Evolutionary conservation across 371 early-diverging fungal species (phyloP).

Genomic region (Haplosporangium sp.): DNA sequence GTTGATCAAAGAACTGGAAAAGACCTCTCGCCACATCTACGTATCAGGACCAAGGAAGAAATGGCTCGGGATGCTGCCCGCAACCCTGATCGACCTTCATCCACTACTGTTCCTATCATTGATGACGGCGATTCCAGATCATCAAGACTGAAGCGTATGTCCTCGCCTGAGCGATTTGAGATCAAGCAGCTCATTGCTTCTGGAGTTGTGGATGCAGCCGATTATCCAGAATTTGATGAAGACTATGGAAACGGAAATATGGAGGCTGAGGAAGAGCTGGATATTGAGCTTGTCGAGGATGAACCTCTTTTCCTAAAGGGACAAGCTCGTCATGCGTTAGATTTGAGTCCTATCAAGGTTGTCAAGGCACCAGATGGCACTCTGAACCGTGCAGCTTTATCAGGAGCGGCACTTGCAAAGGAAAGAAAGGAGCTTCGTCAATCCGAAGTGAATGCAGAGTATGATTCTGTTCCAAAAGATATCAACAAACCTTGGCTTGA

Average conservation of each 20-base stretch:
- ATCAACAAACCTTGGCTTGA: slow-evolving; percentile 93
- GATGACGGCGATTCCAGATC: slow-evolving; percentile 72
- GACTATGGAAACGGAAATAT: slow-evolving; percentile 78
- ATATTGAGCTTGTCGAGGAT: slow-evolving; percentile 96
- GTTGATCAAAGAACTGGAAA: slow-evolving; percentile 93
- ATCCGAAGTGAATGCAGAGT: slow-evolving; percentile 90
- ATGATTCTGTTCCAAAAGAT: slow-evolving; percentile 91
- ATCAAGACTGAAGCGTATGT: slow-evolving; percentile 84
- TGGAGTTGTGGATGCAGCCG: slow-evolving; percentile 88
- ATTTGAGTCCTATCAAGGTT: slow-evolving; percentile 95
- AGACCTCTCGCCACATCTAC: slow-evolving; percentile 81
- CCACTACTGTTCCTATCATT: slow-evolving; percentile 60
- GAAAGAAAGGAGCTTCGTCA: slow-evolving; percentile 92
- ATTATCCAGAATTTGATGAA: slow-evolving; percentile 90
- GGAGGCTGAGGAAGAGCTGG: slow-evolving; percentile 94
- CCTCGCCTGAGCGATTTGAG: slow-evolving; percentile 97
- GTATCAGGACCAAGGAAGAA: slow-evolving; percentile 70
- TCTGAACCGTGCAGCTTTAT: slow-evolving; percentile 94
- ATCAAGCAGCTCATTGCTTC: slow-evolving; percentile 97
- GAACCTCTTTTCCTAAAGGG: slow-evolving; percentile 96
- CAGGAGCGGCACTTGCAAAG: slow-evolving; percentile 93
- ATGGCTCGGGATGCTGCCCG: slow-evolving; percentile 69
- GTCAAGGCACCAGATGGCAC: slow-evolving; percentile 98
- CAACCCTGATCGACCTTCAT: slow-evolving; percentile 76
- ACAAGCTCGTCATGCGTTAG: slow-evolving; percentile 86